Percentiles rank a stretch among this genome's conserved stretches.
These are phyloP conservation scores for Mollisiaceae sp. DNA, from an alignment of 2,329 filamentous ascomycete genomes.

Conservation along the genomic window DNA sequence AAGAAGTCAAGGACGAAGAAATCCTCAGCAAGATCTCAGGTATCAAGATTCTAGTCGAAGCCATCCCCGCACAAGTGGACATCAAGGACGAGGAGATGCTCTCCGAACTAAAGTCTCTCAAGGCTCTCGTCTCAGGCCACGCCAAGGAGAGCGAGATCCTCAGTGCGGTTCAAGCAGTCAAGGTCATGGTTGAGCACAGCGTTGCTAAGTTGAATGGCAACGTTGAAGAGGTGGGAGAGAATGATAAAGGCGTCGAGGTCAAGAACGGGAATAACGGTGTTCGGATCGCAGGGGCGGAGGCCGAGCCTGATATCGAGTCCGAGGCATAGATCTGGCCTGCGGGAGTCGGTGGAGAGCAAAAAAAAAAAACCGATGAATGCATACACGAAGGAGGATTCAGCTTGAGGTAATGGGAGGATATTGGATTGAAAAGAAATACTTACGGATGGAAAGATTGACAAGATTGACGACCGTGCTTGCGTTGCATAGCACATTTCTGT, in stretches of 20 bases:
- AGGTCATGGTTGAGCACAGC: slow-evolving; percentile 20
- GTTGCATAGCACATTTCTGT: slow-evolving; percentile 7
- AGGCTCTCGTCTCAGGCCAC: slow-evolving; percentile 17
- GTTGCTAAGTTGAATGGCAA: slow-evolving; percentile 18
- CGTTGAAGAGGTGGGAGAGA: slow-evolving; percentile 23
- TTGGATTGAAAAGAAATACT: slow-evolving; percentile 6
- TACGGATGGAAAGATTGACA: not conserved
- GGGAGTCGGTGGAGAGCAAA: not conserved
- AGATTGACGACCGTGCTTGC: not conserved
- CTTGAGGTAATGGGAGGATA: slow-evolving; percentile 16
- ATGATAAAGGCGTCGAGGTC: slow-evolving; percentile 30
- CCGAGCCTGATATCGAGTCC: slow-evolving; percentile 18
- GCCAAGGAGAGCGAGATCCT: slow-evolving; percentile 28
- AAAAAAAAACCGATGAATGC: not conserved
- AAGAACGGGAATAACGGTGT: slow-evolving; percentile 30
- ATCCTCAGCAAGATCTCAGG: slow-evolving; percentile 17
- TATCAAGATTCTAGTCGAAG: slow-evolving; percentile 21
- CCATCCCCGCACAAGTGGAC: slow-evolving; percentile 8
- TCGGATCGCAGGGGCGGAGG: slow-evolving; percentile 28
- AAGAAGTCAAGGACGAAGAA: slow-evolving; percentile 20
- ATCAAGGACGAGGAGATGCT: slow-evolving; percentile 28
- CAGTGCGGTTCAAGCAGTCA: slow-evolving; percentile 11
- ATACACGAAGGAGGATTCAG: slow-evolving; percentile 1
- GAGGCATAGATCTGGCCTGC: not conserved
- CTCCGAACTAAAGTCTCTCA: slow-evolving; percentile 11